Conservation (phyloP, 2,329 filamentous ascomycete species). For the Penicillium paneum region DNA sequence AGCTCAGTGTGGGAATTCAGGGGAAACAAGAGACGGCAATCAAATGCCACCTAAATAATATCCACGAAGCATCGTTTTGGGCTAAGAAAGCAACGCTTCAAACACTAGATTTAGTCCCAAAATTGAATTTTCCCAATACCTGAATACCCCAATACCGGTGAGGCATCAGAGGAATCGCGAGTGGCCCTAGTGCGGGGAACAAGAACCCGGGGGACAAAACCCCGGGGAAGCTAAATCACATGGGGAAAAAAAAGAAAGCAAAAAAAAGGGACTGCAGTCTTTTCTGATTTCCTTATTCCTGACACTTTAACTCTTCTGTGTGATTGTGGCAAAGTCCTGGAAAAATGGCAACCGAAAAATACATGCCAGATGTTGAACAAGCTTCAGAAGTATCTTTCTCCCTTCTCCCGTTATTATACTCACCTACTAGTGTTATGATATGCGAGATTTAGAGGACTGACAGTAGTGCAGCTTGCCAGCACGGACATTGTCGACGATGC, state of each 20-base stretch:
- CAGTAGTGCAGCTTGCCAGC: conserved; percentile 6
- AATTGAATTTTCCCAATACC: background rate
- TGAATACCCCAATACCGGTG: background rate
- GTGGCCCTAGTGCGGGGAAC: conserved; percentile 17
- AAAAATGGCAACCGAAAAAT: conserved; percentile 23
- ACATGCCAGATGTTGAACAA: conserved; percentile 13
- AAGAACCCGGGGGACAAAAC: conserved; percentile 12
- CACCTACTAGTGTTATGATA: background rate
- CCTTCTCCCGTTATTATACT: background rate
- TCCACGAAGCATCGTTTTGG: no score
- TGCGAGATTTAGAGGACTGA: background rate
- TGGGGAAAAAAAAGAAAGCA: conserved; percentile 4
- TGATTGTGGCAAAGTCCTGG: background rate
- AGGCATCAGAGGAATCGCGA: conserved; percentile 17
- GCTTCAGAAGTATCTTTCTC: conserved; percentile 13
- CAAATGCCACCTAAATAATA: background rate
- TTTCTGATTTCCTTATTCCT: background rate
- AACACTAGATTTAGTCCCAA: background rate
- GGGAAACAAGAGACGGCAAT: background rate
- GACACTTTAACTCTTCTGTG: background rate
- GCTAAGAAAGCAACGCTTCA: background rate
- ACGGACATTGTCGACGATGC: conserved; percentile 5
- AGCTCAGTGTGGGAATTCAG: background rate
- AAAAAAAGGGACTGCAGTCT: conserved; percentile 1
- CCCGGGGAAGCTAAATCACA: conserved; percentile 13